Evolutionary conservation across 208 protist species (phyloP), one percentile per base, ranked within the genome.

Genomic region (Trypanosomatidae sp.): DNA sequence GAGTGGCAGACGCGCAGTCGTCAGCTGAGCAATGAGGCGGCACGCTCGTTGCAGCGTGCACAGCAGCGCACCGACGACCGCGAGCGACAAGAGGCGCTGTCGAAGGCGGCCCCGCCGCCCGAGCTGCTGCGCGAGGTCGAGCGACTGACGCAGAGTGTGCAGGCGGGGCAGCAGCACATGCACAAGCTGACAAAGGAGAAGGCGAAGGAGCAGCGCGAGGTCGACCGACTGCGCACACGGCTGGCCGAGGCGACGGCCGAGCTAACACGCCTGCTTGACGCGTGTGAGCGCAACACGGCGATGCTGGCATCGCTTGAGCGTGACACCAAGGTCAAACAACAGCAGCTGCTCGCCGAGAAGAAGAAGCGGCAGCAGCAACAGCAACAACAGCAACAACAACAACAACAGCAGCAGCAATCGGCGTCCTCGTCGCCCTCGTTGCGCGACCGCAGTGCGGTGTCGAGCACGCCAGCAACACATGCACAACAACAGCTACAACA

Each of bases 41-140:
- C 20, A 46, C 71, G 70, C 33, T 54, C 48, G 10, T 65, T 61
- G 23, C 72, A 77, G 47, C 48, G 53, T 37, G 74, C 73, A 15
- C 33, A 54, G 35, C 80, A 74, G 40, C 61, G 57, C 16, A 64
- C 55, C 16, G 64, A 72, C 40, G 80, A 85, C 20, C 71, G 75
- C 6, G 70, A 84, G 46, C 76, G 73, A 15, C 71, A 82, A 61
- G 54, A 52, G 27, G 50, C 68, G 37, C 53, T 85, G 30, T 53
- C 68, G 15, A 80, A 77, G 56, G 72, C 64, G 13, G 63, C 66
- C 7, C 75, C 80, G 0, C 61, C 66, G n/a, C 56, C 80, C 1
- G 75, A 86, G 33, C 60, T 86, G 20, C 47, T 77, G 41, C 43
- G 50, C 8, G 69, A 89, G 45, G 48, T 85, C 22, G 72, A 85